phyloP scores from a whole-genome alignment of 768 basidiomycete species.

The Gautieria morchelliformis region DNA sequence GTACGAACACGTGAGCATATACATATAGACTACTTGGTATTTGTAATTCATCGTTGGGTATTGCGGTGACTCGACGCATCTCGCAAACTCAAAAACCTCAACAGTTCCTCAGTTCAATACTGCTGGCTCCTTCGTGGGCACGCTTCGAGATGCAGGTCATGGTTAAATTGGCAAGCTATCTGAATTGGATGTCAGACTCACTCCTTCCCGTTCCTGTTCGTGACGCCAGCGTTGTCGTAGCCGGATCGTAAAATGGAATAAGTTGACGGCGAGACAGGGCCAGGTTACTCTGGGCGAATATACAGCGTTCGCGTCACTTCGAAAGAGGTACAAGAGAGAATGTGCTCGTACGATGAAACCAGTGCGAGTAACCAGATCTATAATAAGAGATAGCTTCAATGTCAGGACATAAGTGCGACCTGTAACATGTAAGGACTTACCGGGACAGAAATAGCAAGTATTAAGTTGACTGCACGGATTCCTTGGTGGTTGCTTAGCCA shows the following conservation, averaged over 20 bases:
- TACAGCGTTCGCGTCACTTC: background rate
- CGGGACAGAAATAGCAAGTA: background rate
- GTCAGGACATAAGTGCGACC: background rate
- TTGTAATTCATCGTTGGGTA: too few relatives aligned
- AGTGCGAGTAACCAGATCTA: background rate
- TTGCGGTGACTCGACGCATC: too few relatives aligned
- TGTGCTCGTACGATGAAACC: background rate
- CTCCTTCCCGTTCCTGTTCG: too few relatives aligned
- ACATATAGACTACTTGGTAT: too few relatives aligned
- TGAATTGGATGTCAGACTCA: too few relatives aligned
- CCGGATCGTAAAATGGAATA: background rate
- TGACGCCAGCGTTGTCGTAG: background rate
- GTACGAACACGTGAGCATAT: too few relatives aligned
- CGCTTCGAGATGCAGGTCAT: too few relatives aligned
- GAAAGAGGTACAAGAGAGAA: background rate
- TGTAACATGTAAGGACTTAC: too few relatives aligned
- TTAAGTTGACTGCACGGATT: background rate
- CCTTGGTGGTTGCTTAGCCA: background rate
- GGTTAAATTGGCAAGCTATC: too few relatives aligned
- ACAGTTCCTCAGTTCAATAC: too few relatives aligned
- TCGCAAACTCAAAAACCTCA: too few relatives aligned
- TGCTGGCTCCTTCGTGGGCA: too few relatives aligned
- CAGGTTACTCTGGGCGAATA: background rate
- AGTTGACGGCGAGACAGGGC: background rate
- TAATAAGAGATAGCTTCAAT: background rate